A percentile compares a stretch with the other conserved stretches of the same genome.
phyloP scores from a whole-genome alignment of 2,329 filamentous ascomycete species.

The Clonostachys rosea region DNA sequence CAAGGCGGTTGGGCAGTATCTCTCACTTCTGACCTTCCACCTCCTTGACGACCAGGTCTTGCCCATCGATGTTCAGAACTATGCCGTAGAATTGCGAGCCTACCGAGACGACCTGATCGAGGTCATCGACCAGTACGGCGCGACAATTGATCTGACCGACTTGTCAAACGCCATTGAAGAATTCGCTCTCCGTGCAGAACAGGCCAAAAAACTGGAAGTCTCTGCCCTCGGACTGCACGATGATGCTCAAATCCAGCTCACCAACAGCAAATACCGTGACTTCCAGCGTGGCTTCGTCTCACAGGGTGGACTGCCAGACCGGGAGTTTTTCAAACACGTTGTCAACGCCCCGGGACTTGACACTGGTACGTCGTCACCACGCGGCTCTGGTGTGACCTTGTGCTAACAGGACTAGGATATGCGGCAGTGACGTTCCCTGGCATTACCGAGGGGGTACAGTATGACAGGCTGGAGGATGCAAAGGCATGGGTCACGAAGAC shows the following conservation, averaged over 20 bases:
- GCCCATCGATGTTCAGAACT: slow-evolving; percentile 33
- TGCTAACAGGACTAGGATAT: slow-evolving; percentile 21
- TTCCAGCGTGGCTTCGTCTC: slow-evolving; percentile 44
- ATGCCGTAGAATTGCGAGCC: slow-evolving; percentile 27
- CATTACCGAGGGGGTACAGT: slow-evolving; percentile 63
- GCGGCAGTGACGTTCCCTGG: slow-evolving; percentile 41
- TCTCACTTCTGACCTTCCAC: slow-evolving; percentile 30
- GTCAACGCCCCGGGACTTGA: slow-evolving; percentile 42
- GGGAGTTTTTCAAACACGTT: slow-evolving; percentile 40
- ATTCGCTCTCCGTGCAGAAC: slow-evolving; percentile 23
- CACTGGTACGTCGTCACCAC: slow-evolving; percentile 16
- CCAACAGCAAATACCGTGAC: slow-evolving; percentile 41
- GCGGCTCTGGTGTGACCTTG: not conserved
- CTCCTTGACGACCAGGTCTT: slow-evolving; percentile 29
- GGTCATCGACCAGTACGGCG: slow-evolving; percentile 19
- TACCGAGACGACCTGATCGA: slow-evolving; percentile 30
- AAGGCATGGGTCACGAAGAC: slow-evolving; percentile 27
- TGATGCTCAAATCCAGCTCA: slow-evolving; percentile 19
- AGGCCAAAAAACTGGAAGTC: slow-evolving; percentile 22
- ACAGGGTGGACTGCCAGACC: slow-evolving; percentile 37
- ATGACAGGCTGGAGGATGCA: slow-evolving; percentile 27
- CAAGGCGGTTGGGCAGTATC: slow-evolving; percentile 45
- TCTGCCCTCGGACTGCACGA: slow-evolving; percentile 19
- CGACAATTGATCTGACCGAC: slow-evolving; percentile 26
- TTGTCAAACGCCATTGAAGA: slow-evolving; percentile 29